Evolutionary conservation across 306 rosid genomes (phyloP), one percentile per base, ranked within the genome.

Genomic region (Benincasa hispida): DNA sequence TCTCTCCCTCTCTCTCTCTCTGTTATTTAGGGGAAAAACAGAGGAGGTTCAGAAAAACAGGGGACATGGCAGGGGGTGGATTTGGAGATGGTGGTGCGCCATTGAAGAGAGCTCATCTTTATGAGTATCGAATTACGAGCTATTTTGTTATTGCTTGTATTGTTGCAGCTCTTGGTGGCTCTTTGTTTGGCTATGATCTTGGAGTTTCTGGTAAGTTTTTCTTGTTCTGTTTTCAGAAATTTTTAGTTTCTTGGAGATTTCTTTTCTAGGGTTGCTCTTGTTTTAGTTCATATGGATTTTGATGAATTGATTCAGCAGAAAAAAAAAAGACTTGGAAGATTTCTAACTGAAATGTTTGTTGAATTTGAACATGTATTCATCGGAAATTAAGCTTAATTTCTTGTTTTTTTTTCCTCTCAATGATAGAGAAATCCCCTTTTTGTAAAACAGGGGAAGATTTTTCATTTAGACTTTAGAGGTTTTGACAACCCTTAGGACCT

Each of bases 91-190:
- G 47, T 45, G 86, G 47, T 0, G 88, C 28, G 1, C 14, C 59
- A 0, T 77, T 86, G 27, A 90, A 83, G 19, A 86, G 98, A 69
- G 93, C 93, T 72, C 90, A 87, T 80, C 92, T 87, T 12, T 91
- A 91, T 19, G 91, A 93, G 82, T 78, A 91, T 76, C 86, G 79
- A 14, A 91, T 85, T 22, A 91, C 93, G 4, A 12, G 80, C 2
- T 91, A 94, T 79, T 89, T 89, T 84, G 74, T 91, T 51, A 88
- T 83, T 76, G 83, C 93, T 45, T 89, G 92, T 78, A 59, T 93
- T 6, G 89, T 93, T 78, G 97, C 92, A 1, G 97, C 96, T 42
- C 90, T 93, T 72, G 98, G 98, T 63, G 98, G 98, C 2, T 89
- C 97, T 57, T 86, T 93, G 17, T 89, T 93, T 72, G 97, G 97